Percentiles rank a stretch among this genome's conserved stretches.
phyloP scores from a whole-genome alignment of 164 flowering plant genomes.

The Umbilicus rupestris region DNA sequence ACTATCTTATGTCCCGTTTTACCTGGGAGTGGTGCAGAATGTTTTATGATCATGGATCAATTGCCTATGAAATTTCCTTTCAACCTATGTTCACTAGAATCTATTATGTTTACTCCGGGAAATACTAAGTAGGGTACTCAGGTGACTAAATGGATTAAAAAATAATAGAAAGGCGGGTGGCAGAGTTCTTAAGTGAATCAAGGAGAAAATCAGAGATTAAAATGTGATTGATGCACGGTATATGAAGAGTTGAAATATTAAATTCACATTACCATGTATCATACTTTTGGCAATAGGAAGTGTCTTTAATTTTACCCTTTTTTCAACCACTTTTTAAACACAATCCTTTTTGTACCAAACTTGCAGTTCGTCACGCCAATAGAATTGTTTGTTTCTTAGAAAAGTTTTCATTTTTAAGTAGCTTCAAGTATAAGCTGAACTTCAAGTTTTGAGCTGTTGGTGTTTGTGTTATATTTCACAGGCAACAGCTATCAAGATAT shows the following conservation, averaged over 20 bases:
- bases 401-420: too few species aligned
- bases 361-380: neutral
- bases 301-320: neutral
- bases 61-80: neutral
- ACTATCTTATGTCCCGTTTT: neutral
- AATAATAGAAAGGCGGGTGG: neutral
- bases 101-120: neutral
- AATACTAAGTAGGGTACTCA: neutral
- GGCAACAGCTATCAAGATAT: constrained; percentile 83
- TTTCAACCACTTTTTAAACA: neutral
- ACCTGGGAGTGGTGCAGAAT: neutral
- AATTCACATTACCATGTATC: too few species aligned
- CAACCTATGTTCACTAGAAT: neutral
- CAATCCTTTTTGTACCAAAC: neutral
- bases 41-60: neutral
- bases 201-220: too few species aligned
- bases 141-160: neutral
- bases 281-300: neutral
- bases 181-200: too few species aligned
- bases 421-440: too few species aligned
- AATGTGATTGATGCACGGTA: too few species aligned
- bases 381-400: neutral
- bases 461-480: constrained; percentile 16
- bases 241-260: too few species aligned
- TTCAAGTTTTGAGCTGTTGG: neutral